These are phyloP conservation scores for Panellus pusillus DNA, from an alignment of 768 basidiomycete genomes.

Conservation along the genomic window DNA sequence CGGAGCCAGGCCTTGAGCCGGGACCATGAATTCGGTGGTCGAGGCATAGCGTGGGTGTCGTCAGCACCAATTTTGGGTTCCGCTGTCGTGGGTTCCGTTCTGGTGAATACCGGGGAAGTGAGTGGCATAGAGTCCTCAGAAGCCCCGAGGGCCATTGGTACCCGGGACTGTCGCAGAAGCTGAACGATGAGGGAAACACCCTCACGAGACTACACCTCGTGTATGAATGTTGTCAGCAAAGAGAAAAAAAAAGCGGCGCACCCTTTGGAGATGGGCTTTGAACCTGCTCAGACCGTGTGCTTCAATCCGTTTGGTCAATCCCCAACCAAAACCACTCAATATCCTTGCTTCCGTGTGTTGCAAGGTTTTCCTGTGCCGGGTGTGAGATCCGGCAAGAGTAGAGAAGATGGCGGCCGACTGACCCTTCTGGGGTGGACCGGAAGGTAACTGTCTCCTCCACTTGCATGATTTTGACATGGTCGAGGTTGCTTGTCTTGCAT, in stretches of 20 bases:
- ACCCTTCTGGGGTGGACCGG: constrained; percentile 72
- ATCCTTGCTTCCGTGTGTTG: constrained; percentile 88
- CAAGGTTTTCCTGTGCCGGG: constrained; percentile 60
- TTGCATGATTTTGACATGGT: constrained; percentile 93
- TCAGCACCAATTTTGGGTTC: constrained; percentile 3
- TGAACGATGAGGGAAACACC: constrained; percentile 82
- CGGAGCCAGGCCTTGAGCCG: constrained; percentile 17
- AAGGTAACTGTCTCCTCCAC: constrained; percentile 82
- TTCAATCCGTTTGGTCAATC: constrained; percentile 84
- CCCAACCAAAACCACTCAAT: constrained; percentile 89
- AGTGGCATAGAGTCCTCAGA: constrained; percentile 22
- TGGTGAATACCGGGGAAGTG: constrained; percentile 6
- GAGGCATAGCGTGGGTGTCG: not conserved
- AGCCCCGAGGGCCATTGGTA: constrained; percentile 52
- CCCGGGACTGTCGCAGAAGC: constrained; percentile 77
- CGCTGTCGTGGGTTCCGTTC: not conserved
- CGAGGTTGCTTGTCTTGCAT: constrained; percentile 85
- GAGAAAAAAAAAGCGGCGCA: constrained; percentile 25
- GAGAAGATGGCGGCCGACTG: constrained; percentile 24
- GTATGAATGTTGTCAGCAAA: not conserved
- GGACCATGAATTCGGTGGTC: constrained; percentile 20
- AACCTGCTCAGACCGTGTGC: constrained; percentile 81
- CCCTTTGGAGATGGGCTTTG: constrained; percentile 86
- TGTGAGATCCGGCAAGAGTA: not conserved
- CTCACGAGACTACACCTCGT: constrained; percentile 66